Conservation (phyloP, 2,329 filamentous ascomycete species). For the Hirsutella thompsonii region DNA sequence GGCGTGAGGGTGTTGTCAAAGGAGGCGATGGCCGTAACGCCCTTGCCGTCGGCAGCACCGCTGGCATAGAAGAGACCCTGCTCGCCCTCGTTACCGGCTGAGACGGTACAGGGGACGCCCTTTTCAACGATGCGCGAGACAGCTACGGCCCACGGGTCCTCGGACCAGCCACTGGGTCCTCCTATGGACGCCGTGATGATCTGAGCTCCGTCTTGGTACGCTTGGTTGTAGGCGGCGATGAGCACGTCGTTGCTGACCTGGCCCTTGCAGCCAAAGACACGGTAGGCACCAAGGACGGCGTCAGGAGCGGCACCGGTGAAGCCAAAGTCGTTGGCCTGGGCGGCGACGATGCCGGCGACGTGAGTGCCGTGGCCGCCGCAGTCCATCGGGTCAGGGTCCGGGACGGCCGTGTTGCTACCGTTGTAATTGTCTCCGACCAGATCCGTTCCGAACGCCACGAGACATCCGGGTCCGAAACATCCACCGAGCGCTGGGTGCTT, state of each 20-base stretch:
- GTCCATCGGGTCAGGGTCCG: slow-evolving; percentile 39
- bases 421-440: slow-evolving; percentile 42
- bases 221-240: slow-evolving; percentile 45
- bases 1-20: slow-evolving; percentile 33
- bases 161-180: slow-evolving; percentile 36
- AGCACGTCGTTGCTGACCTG: slow-evolving; percentile 40
- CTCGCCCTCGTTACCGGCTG: slow-evolving; percentile 37
- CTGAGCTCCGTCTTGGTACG: slow-evolving; percentile 45
- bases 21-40: slow-evolving; percentile 34
- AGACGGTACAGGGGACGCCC: slow-evolving; percentile 38
- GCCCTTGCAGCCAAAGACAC: slow-evolving; percentile 43
- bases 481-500: slow-evolving; percentile 50
- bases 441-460: slow-evolving; percentile 44
- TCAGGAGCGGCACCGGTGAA: slow-evolving; percentile 45
- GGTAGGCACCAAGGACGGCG: slow-evolving; percentile 42
- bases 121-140: slow-evolving; percentile 38
- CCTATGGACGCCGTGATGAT: slow-evolving; percentile 45
- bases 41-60: slow-evolving; percentile 32
- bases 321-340: slow-evolving; percentile 37
- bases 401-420: slow-evolving; percentile 24
- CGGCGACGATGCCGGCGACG: slow-evolving; percentile 49
- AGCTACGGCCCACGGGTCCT: slow-evolving; percentile 35
- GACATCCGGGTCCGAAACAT: slow-evolving; percentile 46
- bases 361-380: slow-evolving; percentile 49
- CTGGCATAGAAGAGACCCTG: slow-evolving; percentile 35